A percentile compares a stretch with the other conserved stretches of the same genome.
Evolutionary conservation across 495 filamentous ascomycete species (phyloP).

Genomic region (Xylaria venustula): DNA sequence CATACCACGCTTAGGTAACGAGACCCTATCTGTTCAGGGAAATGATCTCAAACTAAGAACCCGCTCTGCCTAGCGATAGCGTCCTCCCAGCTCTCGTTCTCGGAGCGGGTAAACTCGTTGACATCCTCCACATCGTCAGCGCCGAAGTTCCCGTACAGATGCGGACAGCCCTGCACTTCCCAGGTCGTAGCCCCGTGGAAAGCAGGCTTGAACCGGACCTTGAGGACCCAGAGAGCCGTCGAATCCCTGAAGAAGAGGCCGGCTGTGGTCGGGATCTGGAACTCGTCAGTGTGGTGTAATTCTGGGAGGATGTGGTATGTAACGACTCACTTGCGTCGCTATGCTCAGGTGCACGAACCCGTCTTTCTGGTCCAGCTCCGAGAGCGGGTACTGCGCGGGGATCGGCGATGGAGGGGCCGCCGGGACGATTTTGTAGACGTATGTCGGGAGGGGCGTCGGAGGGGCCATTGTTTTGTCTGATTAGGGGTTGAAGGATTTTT

Average conservation of each 20-base stretch:
- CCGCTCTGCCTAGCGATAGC: constrained; percentile 26
- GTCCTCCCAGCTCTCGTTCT: constrained; percentile 32
- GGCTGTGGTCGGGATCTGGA: constrained; percentile 49
- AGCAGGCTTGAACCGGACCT: constrained; percentile 36
- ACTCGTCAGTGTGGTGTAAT: background rate
- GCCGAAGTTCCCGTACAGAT: constrained; percentile 50
- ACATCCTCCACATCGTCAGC: constrained; percentile 34
- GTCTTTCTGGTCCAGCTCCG: constrained; percentile 49
- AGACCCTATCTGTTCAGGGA: too few relatives aligned
- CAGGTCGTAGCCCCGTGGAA: constrained; percentile 42
- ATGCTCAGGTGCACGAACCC: constrained; percentile 54
- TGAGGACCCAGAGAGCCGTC: constrained; percentile 42
- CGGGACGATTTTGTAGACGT: constrained; percentile 52
- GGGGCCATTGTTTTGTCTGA: constrained; percentile 11
- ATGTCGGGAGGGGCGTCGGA: constrained; percentile 38
- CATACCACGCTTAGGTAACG: too few relatives aligned
- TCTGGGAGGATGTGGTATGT: background rate
- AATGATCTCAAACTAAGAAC: constrained; percentile 12
- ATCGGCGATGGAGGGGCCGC: constrained; percentile 46
- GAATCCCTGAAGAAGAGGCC: constrained; percentile 43
- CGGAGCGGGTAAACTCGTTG: constrained; percentile 26
- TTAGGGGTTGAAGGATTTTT: too few relatives aligned
- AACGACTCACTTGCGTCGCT: constrained; percentile 40
- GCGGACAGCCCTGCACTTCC: constrained; percentile 46
- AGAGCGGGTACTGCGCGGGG: constrained; percentile 46